These are phyloP conservation scores for Nannochloris sp. DNA, from an alignment of 139 green algal genomes.

Conservation along the genomic window DNA sequence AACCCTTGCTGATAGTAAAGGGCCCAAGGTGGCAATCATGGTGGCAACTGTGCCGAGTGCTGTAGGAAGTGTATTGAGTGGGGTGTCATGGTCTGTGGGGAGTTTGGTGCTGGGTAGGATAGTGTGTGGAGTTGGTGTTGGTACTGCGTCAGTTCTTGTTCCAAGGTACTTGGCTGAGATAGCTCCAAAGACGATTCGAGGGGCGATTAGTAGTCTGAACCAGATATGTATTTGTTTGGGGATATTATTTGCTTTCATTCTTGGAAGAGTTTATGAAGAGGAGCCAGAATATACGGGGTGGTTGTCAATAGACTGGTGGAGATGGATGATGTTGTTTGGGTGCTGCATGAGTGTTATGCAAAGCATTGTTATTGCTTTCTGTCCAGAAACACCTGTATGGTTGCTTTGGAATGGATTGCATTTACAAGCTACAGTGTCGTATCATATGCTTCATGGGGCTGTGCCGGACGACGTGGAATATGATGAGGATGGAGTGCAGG, in stretches of 20 bases:
- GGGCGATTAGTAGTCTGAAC: constrained; percentile 80
- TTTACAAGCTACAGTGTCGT: constrained; percentile 3
- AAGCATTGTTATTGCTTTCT: constrained; percentile 56
- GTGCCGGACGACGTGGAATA: not conserved
- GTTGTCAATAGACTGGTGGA: constrained; percentile 58
- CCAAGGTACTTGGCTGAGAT: constrained; percentile 66
- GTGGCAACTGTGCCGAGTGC: constrained; percentile 57
- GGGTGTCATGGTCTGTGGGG: constrained; percentile 38
- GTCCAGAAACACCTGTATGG: constrained; percentile 77
- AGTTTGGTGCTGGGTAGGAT: constrained; percentile 70
- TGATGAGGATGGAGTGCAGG: not conserved
- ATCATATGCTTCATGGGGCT: constrained; percentile 14
- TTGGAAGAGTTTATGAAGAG: constrained; percentile 29
- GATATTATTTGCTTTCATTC: constrained; percentile 79
- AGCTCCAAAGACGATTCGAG: constrained; percentile 66
- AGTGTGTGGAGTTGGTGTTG: constrained; percentile 81
- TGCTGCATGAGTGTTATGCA: constrained; percentile 60
- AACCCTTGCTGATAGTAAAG: constrained; percentile 62
- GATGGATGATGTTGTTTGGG: constrained; percentile 76
- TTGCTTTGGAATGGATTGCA: constrained; percentile 39
- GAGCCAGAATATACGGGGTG: constrained; percentile 70
- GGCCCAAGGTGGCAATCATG: constrained; percentile 54
- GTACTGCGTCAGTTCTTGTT: constrained; percentile 77
- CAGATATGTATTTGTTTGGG: constrained; percentile 93
- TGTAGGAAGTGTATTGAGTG: constrained; percentile 56